Conservation (phyloP, 2,329 filamentous ascomycete species). For the Hirsutella thompsonii region DNA sequence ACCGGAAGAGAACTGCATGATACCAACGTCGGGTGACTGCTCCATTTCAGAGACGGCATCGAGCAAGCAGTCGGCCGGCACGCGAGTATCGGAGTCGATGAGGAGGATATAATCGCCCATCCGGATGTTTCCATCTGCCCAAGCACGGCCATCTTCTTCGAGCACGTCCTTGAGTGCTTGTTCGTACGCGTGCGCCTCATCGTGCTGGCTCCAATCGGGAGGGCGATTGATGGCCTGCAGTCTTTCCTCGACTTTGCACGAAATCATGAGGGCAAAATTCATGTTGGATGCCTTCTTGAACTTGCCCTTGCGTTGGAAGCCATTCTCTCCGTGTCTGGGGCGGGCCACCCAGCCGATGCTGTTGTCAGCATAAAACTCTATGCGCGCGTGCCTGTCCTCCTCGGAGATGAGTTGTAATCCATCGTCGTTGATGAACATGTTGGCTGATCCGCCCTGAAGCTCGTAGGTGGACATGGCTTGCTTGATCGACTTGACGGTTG, state of each 20-base stretch:
- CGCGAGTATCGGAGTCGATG: conserved; percentile 69
- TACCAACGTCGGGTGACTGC: conserved; percentile 63
- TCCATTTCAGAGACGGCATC: conserved; percentile 77
- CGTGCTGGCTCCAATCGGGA: conserved; percentile 51
- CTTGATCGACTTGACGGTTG: conserved; percentile 67
- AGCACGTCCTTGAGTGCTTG: conserved; percentile 52
- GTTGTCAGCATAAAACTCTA: conserved; percentile 56
- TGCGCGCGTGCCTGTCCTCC: conserved; percentile 47
- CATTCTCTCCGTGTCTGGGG: conserved; percentile 49
- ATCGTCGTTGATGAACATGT: conserved; percentile 67
- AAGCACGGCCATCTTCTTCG: conserved; percentile 54
- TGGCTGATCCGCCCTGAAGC: conserved; percentile 63
- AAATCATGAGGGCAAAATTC: conserved; percentile 58
- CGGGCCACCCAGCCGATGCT: conserved; percentile 59
- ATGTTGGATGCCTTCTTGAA: conserved; percentile 63
- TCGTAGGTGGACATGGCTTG: conserved; percentile 67
- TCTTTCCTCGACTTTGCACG: conserved; percentile 58
- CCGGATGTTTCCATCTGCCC: conserved; percentile 77
- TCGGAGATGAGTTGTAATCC: conserved; percentile 55
- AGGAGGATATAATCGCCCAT: conserved; percentile 69
- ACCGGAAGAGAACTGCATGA: conserved; percentile 65
- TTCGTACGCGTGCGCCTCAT: conserved; percentile 56
- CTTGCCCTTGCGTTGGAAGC: conserved; percentile 51
- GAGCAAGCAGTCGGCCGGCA: conserved; percentile 63
- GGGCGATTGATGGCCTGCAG: conserved; percentile 42